Percentiles rank a stretch among this genome's conserved stretches.
phyloP scores from a whole-genome alignment of 2,329 filamentous ascomycete species.

The Cordyceps militaris region DNA sequence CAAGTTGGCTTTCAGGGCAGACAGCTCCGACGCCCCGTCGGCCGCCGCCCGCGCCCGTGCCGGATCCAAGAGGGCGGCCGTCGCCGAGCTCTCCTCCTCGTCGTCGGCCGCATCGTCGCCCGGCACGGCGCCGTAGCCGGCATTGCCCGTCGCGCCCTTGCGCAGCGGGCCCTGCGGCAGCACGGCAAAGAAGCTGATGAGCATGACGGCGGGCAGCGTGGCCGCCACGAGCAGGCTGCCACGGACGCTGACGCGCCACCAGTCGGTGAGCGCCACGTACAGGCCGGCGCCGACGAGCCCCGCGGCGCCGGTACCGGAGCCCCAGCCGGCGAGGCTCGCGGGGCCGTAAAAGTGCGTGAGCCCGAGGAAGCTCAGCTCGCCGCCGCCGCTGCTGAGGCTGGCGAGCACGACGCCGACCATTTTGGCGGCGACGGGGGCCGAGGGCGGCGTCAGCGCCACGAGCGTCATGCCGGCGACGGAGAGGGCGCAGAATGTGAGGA shows the following conservation, averaged over 20 bases:
- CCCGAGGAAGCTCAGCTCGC: slow-evolving; percentile 85
- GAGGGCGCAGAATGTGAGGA: slow-evolving; percentile 65
- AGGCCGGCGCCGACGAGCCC: slow-evolving; percentile 80
- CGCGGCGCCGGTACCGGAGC: slow-evolving; percentile 83
- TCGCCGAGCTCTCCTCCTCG: slow-evolving; percentile 33
- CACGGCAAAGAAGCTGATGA: slow-evolving; percentile 76
- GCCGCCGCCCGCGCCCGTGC: slow-evolving; percentile 32
- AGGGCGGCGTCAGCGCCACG: slow-evolving; percentile 68
- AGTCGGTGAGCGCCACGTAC: slow-evolving; percentile 81
- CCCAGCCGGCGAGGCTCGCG: slow-evolving; percentile 83
- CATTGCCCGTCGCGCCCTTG: slow-evolving; percentile 29
- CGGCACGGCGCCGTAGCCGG: slow-evolving; percentile 49
- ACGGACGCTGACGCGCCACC: slow-evolving; percentile 66
- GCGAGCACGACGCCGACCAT: slow-evolving; percentile 78
- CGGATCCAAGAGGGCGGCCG: slow-evolving; percentile 43
- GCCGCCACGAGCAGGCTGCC: slow-evolving; percentile 71
- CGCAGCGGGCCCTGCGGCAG: slow-evolving; percentile 62
- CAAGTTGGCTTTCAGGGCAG: slow-evolving; percentile 45
- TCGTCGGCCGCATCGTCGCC: slow-evolving; percentile 32
- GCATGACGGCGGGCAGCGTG: slow-evolving; percentile 73
- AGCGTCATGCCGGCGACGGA: slow-evolving; percentile 85
- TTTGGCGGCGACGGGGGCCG: slow-evolving; percentile 62
- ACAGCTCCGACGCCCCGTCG: slow-evolving; percentile 21
- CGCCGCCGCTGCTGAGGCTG: slow-evolving; percentile 76
- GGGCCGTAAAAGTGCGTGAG: slow-evolving; percentile 90